These are phyloP conservation scores for Phialocephala subalpina DNA, from an alignment of 2,329 filamentous ascomycete species.

Conservation along the genomic window DNA sequence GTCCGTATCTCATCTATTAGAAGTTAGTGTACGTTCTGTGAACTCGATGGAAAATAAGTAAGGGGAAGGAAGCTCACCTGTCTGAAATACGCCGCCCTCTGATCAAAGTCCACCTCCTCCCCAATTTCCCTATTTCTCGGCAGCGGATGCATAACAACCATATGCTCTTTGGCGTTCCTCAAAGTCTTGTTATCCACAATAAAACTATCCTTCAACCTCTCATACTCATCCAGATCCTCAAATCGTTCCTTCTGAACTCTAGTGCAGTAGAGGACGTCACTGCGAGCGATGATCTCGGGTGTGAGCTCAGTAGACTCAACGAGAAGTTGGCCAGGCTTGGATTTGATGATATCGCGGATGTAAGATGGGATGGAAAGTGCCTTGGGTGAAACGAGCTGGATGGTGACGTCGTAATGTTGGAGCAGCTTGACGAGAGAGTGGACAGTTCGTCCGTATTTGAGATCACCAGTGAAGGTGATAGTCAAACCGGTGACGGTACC, in stretches of 20 bases:
- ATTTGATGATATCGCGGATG: conserved; percentile 75
- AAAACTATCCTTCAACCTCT: conserved; percentile 87
- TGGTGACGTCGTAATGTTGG: conserved; percentile 91
- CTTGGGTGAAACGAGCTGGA: conserved; percentile 89
- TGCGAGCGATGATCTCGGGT: conserved; percentile 83
- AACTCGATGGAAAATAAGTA: neutral
- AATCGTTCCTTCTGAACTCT: conserved; percentile 97
- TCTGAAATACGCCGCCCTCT: conserved; percentile 96
- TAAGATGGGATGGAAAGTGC: conserved; percentile 78
- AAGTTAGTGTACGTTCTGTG: conserved; percentile 16
- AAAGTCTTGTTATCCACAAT: conserved; percentile 90
- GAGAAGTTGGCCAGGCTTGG: conserved; percentile 76
- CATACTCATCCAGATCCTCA: conserved; percentile 80
- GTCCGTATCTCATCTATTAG: conserved; percentile 89
- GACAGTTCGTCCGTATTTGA: conserved; percentile 91
- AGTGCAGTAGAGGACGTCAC: conserved; percentile 96
- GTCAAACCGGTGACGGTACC: conserved; percentile 95
- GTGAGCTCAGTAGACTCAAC: conserved; percentile 81
- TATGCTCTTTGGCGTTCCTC: conserved; percentile 89
- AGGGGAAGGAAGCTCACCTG: conserved; percentile 73
- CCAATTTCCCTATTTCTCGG: conserved; percentile 93
- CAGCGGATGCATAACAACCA: conserved; percentile 95
- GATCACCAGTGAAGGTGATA: conserved; percentile 94
- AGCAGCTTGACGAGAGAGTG: conserved; percentile 95
- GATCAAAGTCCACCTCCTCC: conserved; percentile 97